Evolutionary conservation across 2,329 filamentous ascomycete species (phyloP).

Genomic region (Pyricularia sp.): DNA sequence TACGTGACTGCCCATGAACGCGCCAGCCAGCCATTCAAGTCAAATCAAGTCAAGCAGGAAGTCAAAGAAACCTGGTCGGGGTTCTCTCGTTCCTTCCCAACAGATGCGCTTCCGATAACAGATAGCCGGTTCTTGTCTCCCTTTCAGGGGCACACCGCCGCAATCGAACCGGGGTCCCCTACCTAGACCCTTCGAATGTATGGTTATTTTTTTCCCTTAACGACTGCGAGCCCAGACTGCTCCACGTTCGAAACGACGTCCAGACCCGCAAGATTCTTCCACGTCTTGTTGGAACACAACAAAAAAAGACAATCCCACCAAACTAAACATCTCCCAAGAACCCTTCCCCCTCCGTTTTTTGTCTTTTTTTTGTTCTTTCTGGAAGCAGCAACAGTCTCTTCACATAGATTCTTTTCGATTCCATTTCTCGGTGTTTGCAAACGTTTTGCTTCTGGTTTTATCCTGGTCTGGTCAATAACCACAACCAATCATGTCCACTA

Average conservation of each 20-base stretch:
- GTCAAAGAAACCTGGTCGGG: background rate
- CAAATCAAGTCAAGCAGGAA: too few species aligned
- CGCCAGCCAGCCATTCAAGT: too few species aligned
- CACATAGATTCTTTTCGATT: background rate
- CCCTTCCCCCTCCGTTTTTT: background rate
- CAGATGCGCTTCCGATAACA: background rate
- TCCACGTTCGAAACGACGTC: conserved; percentile 1
- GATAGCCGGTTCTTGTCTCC: background rate
- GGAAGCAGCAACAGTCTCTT: background rate
- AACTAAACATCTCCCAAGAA: background rate
- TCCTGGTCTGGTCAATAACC: background rate
- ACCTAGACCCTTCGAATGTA: background rate
- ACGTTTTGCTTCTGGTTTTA: background rate
- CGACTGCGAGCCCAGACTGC: background rate
- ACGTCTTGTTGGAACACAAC: background rate
- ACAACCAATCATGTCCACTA: background rate
- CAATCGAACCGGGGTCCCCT: background rate
- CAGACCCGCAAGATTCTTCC: background rate
- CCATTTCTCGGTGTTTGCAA: background rate
- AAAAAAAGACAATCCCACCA: background rate
- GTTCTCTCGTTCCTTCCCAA: background rate
- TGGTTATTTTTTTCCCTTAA: background rate
- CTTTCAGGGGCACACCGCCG: background rate
- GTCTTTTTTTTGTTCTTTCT: background rate
- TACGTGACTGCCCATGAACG: background rate